phyloP scores from a whole-genome alignment of 2,329 filamentous ascomycete species.

The Diaporthe australafricana region DNA sequence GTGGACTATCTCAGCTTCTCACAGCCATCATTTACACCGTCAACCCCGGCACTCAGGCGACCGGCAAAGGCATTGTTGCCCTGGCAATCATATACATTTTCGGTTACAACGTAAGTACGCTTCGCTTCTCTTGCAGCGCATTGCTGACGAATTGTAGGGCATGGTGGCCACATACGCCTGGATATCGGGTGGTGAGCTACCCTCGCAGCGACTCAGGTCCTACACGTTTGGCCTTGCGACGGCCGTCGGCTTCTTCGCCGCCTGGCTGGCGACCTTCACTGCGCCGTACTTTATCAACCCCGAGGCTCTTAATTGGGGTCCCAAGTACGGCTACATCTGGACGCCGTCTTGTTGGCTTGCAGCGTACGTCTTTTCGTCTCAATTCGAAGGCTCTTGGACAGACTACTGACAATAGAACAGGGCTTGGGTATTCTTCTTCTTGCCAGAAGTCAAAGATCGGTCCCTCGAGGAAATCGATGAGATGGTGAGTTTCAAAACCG shows the following conservation, averaged over 20 bases:
- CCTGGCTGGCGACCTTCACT: conserved; percentile 69
- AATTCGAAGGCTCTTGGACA: neutral
- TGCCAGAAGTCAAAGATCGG: conserved; percentile 65
- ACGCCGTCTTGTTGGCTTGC: conserved; percentile 49
- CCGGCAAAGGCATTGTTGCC: conserved; percentile 62
- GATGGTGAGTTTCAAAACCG: conserved; percentile 53
- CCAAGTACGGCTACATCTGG: conserved; percentile 70
- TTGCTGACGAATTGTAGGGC: conserved; percentile 41
- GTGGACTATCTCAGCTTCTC: conserved; percentile 65
- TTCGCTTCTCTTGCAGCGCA: fast-evolving
- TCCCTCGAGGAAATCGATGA: conserved; percentile 67
- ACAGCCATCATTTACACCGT: conserved; percentile 64
- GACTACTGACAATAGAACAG: conserved; percentile 27
- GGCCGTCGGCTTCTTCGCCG: conserved; percentile 64
- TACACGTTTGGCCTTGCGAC: conserved; percentile 68
- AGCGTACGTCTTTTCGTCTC: conserved; percentile 40
- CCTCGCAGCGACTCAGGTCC: conserved; percentile 65
- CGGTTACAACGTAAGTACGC: conserved; percentile 56
- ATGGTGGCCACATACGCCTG: conserved; percentile 68
- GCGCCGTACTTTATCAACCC: conserved; percentile 72
- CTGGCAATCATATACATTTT: conserved; percentile 66
- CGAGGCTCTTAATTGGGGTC: conserved; percentile 64
- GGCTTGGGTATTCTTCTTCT: conserved; percentile 58
- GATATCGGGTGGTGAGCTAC: conserved; percentile 67
- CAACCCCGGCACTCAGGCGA: conserved; percentile 48